Conservation (phyloP, 1,284 basidiomycete genomes). For the Mycena sp. region DNA sequence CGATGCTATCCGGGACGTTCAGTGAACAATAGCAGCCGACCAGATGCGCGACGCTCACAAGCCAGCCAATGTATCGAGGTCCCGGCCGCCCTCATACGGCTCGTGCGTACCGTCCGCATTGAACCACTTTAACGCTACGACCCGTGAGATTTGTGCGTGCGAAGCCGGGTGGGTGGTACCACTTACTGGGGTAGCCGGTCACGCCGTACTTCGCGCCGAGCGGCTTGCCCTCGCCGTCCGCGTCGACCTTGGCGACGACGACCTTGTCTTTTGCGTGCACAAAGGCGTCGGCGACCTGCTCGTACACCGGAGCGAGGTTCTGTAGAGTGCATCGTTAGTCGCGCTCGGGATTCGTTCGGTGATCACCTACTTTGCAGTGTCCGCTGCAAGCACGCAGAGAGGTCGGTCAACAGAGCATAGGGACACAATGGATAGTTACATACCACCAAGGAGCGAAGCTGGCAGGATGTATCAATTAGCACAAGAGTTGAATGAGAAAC, state of each 20-base stretch:
- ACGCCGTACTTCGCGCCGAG: constrained; percentile 82
- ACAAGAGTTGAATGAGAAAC: constrained; percentile 1
- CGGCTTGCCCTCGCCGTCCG: constrained; percentile 84
- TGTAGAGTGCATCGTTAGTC: constrained; percentile 39
- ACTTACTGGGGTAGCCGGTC: constrained; percentile 86
- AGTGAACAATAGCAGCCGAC: not conserved
- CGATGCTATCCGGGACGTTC: constrained; percentile 61
- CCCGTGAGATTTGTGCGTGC: constrained; percentile 13
- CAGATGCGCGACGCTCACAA: constrained; percentile 64
- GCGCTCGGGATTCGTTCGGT: not conserved
- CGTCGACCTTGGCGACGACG: constrained; percentile 92
- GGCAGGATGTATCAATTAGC: constrained; percentile 5
- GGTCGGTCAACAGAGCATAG: not conserved
- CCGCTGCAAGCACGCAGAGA: constrained; percentile 57
- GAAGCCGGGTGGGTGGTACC: constrained; percentile 35
- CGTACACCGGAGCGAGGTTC: constrained; percentile 89
- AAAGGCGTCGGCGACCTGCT: constrained; percentile 90
- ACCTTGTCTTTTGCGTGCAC: constrained; percentile 83
- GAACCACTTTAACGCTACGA: constrained; percentile 91
- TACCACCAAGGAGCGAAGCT: constrained; percentile 90
- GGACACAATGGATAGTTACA: constrained; percentile 38
- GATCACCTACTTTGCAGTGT: constrained; percentile 76
- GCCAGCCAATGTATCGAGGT: constrained; percentile 78
- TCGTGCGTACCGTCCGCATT: constrained; percentile 71
- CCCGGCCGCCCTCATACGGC: constrained; percentile 83